Evolutionary conservation across 2,329 filamentous ascomycete species (phyloP).

Genomic region (Pleomassaria siparia): DNA sequence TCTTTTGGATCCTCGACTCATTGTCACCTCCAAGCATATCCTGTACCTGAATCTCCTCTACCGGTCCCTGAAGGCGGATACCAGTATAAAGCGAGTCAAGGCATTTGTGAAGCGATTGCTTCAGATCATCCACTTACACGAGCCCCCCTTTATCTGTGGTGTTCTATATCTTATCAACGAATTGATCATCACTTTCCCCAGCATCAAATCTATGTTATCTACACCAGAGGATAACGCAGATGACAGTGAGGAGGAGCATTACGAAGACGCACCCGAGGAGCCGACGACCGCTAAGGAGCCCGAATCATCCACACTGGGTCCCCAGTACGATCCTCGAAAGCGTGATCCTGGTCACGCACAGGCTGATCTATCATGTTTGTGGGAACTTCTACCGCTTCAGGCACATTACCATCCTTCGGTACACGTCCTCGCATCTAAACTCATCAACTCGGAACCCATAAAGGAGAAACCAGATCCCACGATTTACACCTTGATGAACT

Average conservation of each 20-base stretch:
- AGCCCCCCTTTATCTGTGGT: conserved; percentile 89
- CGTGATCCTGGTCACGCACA: conserved; percentile 88
- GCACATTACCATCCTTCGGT: conserved; percentile 93
- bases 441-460: conserved; percentile 69
- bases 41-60: conserved; percentile 93
- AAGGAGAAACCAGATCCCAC: conserved; percentile 88
- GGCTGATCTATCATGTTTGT: conserved; percentile 89
- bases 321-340: conserved; percentile 81
- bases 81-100: conserved; percentile 89
- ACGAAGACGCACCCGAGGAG: conserved; percentile 63
- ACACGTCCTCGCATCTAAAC: conserved; percentile 72
- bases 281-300: conserved; percentile 29
- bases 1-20: conserved; percentile 82
- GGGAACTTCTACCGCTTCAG: conserved; percentile 83
- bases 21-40: conserved; percentile 90
- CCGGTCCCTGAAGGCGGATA: conserved; percentile 81
- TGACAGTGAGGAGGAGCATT: conserved; percentile 73
- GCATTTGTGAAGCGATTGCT: conserved; percentile 93
- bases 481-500: conserved; percentile 88
- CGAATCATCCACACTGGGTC: conserved; percentile 15
- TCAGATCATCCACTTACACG: conserved; percentile 83
- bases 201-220: conserved; percentile 70
- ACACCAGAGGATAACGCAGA: conserved; percentile 74
- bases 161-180: conserved; percentile 88
- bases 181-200: conserved; percentile 76